Percentiles rank a stretch among this genome's conserved stretches.
phyloP scores from a whole-genome alignment of 2,329 filamentous ascomycete species.

The Aureobasidium mangrovei region DNA sequence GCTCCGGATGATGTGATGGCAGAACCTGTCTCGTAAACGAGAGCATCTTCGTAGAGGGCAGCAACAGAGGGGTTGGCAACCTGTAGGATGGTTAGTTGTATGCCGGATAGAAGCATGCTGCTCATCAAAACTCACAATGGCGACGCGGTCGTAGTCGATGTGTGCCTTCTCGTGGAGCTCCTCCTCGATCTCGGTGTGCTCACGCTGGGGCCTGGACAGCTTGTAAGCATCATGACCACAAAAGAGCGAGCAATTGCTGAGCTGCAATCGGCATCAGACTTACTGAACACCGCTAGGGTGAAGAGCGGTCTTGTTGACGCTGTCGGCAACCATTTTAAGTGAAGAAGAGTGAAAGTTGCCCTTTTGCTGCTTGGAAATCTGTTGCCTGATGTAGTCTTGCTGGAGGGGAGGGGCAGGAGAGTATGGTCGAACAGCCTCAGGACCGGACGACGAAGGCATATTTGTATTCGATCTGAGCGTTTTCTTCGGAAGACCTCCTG shows the following conservation, averaged over 20 bases:
- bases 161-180: slow-evolving; percentile 95
- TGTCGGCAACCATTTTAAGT: slow-evolving; percentile 41
- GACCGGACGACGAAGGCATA: slow-evolving; percentile 2
- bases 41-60: slow-evolving; percentile 95
- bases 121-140: slow-evolving; percentile 61
- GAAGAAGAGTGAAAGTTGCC: slow-evolving; percentile 53
- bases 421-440: slow-evolving; percentile 12
- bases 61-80: slow-evolving; percentile 90
- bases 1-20: slow-evolving; percentile 95
- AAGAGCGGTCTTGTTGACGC: slow-evolving; percentile 83
- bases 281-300: slow-evolving; percentile 87
- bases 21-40: slow-evolving; percentile 94
- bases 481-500: background rate
- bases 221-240: slow-evolving; percentile 12
- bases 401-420: slow-evolving; percentile 32
- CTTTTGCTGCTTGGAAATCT: slow-evolving; percentile 48
- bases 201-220: slow-evolving; percentile 58
- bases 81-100: slow-evolving; percentile 29
- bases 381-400: slow-evolving; percentile 50
- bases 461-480: slow-evolving; percentile 13
- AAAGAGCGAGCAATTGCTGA: slow-evolving; percentile 13
- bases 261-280: slow-evolving; percentile 34
- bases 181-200: slow-evolving; percentile 96
- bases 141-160: slow-evolving; percentile 97
- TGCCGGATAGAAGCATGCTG: slow-evolving; percentile 14